Conservation (phyloP, 129 eudicot genomes). For the Ambrosia artemisiifolia region DNA sequence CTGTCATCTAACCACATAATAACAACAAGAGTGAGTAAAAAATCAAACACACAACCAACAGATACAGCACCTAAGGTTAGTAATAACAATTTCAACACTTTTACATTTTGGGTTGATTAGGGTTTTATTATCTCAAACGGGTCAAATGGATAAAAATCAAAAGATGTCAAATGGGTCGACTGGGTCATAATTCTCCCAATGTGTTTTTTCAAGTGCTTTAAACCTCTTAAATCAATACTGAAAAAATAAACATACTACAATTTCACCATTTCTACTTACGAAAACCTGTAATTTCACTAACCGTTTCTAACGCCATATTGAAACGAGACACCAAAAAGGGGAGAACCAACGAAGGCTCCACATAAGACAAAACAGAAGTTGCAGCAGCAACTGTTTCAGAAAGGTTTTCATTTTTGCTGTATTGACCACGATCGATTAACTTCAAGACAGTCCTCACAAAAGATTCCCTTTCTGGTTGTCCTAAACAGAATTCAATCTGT, state of each 20-base stretch:
- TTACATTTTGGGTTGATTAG: not conserved
- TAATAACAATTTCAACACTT: not conserved
- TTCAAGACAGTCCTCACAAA: conserved; percentile 73
- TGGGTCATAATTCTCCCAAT: not conserved
- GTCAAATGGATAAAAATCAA: not conserved
- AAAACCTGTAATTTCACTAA: conserved; percentile 36
- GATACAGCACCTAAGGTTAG: not conserved
- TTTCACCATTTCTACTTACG: not conserved
- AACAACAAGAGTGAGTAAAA: conserved; percentile 22
- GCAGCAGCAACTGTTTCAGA: conserved; percentile 95
- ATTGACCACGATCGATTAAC: conserved; percentile 95
- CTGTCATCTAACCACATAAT: conserved; percentile 69
- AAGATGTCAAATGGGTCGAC: not conserved
- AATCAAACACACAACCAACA: not conserved
- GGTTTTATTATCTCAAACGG: conserved; percentile 6
- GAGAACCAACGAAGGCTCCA: conserved; percentile 89
- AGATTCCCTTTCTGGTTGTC: conserved; percentile 68
- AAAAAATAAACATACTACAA: not conserved
- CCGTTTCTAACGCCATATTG: conserved; percentile 97
- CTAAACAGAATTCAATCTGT: conserved; percentile 47
- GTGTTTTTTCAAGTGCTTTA: not conserved
- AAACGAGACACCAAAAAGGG: conserved; percentile 91
- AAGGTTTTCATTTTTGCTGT: conserved; percentile 86
- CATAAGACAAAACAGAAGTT: conserved; percentile 81
- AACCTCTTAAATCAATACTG: not conserved